Conservation (phyloP, 2,329 filamentous ascomycete genomes). For the Pyrenophora tritici-repentis region DNA sequence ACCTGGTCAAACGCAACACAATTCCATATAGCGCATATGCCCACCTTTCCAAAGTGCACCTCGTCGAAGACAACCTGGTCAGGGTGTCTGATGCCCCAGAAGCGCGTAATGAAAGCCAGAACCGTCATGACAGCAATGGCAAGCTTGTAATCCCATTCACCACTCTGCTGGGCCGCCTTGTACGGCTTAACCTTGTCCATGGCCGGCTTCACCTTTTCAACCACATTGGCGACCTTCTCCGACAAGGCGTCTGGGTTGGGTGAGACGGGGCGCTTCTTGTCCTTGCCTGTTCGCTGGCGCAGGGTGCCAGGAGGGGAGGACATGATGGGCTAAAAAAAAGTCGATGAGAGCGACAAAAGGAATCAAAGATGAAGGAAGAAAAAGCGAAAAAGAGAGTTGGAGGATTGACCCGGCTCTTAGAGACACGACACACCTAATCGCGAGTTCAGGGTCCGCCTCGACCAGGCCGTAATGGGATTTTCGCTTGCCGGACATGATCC, state of each 20-base stretch:
- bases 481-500: slow-evolving; percentile 13
- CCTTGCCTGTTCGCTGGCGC: slow-evolving; percentile 46
- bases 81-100: slow-evolving; percentile 94
- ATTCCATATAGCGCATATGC: slow-evolving; percentile 21
- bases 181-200: slow-evolving; percentile 38
- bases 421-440: slow-evolving; percentile 33
- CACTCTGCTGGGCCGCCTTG: slow-evolving; percentile 46
- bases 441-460: slow-evolving; percentile 20
- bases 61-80: slow-evolving; percentile 98
- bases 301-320: slow-evolving; percentile 45
- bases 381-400: slow-evolving; percentile 23
- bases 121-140: slow-evolving; percentile 76
- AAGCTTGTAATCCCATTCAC: slow-evolving; percentile 85
- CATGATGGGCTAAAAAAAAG: slow-evolving; percentile 39
- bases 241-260: slow-evolving; percentile 40
- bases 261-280: slow-evolving; percentile 46
- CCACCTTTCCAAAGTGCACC: slow-evolving; percentile 98
- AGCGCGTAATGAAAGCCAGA: slow-evolving; percentile 87
- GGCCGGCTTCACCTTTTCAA: slow-evolving; percentile 42
- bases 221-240: slow-evolving; percentile 35
- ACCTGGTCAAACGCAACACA: background rate
- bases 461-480: slow-evolving; percentile 14
- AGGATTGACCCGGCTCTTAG: slow-evolving; percentile 23
- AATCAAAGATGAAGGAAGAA: slow-evolving; percentile 18
- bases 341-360: slow-evolving; percentile 23